Percentiles rank a stretch among this genome's conserved stretches.
Evolutionary conservation across 805 yeast genomes (phyloP).

Genomic region (Priceomyces castillae): DNA sequence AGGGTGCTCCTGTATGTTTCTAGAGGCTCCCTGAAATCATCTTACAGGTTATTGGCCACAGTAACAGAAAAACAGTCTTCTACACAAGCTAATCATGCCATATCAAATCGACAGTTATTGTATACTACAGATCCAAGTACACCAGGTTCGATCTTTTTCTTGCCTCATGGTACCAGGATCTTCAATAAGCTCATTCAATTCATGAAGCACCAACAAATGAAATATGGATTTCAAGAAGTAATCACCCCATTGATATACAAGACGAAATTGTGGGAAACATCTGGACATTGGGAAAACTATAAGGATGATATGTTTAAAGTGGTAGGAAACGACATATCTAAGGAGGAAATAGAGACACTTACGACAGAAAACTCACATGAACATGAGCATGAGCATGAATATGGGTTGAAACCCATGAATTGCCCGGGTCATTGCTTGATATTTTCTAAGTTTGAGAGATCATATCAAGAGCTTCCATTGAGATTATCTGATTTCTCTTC

Average conservation of each 20-base stretch:
- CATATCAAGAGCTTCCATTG: slow-evolving; percentile 83
- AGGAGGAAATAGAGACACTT: slow-evolving; percentile 20
- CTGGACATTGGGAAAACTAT: slow-evolving; percentile 96
- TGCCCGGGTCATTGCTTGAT: slow-evolving; percentile 94
- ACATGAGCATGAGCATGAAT: slow-evolving; percentile 27
- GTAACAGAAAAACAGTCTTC: slow-evolving; percentile 20
- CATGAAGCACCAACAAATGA: slow-evolving; percentile 80
- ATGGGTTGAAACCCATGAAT: slow-evolving; percentile 92
- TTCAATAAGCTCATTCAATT: slow-evolving; percentile 76
- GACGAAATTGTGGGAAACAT: slow-evolving; percentile 78
- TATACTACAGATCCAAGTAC: slow-evolving; percentile 77
- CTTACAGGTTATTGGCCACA: slow-evolving; percentile 3
- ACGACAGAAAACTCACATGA: slow-evolving; percentile 18
- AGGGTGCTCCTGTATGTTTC: neutral
- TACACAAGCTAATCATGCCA: slow-evolving; percentile 38
- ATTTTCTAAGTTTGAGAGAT: slow-evolving; percentile 69
- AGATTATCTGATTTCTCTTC: slow-evolving; percentile 87
- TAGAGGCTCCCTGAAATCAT: neutral
- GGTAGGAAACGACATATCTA: slow-evolving; percentile 49
- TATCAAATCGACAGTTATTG: slow-evolving; percentile 68
- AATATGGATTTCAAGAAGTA: slow-evolving; percentile 86
- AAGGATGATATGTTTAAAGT: slow-evolving; percentile 93
- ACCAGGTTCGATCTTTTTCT: slow-evolving; percentile 89
- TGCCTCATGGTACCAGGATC: slow-evolving; percentile 89
- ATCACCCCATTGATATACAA: slow-evolving; percentile 88